Evolutionary conservation across 1,139 yeast species (phyloP).

Genomic region (Nakaseomyces kungkrabaensis): DNA sequence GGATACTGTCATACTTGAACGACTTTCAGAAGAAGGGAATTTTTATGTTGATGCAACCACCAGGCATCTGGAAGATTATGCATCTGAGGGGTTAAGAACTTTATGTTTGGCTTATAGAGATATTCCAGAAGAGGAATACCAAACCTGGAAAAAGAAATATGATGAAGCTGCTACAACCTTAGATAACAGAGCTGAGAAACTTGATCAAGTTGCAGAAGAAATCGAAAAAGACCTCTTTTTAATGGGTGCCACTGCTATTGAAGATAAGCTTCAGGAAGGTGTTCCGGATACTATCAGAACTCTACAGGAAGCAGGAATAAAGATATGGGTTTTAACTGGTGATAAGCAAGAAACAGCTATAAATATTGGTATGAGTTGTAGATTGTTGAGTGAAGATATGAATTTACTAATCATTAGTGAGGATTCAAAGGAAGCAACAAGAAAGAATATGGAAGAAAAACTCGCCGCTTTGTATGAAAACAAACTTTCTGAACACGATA

Average conservation of each 20-base stretch:
- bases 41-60: constrained; percentile 76
- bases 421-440: constrained; percentile 65
- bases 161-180: constrained; percentile 77
- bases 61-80: constrained; percentile 89
- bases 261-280: constrained; percentile 94
- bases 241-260: constrained; percentile 96
- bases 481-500: constrained; percentile 52
- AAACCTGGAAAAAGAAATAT: constrained; percentile 48
- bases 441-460: constrained; percentile 62
- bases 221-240: constrained; percentile 74
- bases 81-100: constrained; percentile 91
- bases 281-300: constrained; percentile 96
- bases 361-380: constrained; percentile 97
- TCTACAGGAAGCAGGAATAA: constrained; percentile 91
- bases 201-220: constrained; percentile 77
- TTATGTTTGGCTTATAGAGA: constrained; percentile 85
- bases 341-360: constrained; percentile 99
- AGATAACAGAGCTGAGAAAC: constrained; percentile 58
- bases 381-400: constrained; percentile 91
- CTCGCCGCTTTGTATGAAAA: constrained; percentile 64
- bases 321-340: constrained; percentile 96
- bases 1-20: constrained; percentile 86
- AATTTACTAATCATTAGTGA: constrained; percentile 83
- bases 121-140: constrained; percentile 69
- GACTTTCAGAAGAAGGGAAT: constrained; percentile 60